Percentiles rank a stretch among this genome's conserved stretches.
These are phyloP conservation scores for Hordeum marinum DNA, from an alignment of 176 grass and related monocot genomes.

Conservation along the genomic window DNA sequence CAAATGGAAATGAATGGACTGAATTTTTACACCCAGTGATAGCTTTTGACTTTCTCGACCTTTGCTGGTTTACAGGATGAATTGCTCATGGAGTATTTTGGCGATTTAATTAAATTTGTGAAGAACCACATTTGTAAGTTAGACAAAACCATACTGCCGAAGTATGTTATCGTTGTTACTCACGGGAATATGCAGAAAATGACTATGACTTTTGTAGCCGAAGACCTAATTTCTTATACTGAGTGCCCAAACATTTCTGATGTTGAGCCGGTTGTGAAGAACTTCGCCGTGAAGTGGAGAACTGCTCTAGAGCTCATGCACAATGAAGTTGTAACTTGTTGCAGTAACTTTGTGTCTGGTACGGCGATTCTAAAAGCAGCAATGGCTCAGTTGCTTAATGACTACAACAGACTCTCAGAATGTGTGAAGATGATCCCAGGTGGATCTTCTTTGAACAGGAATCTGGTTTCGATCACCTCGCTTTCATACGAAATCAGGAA, in stretches of 20 bases:
- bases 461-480: conserved; percentile 80
- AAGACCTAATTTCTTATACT: conserved; percentile 57
- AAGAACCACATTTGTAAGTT: conserved; percentile 62
- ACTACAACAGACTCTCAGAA: conserved; percentile 84
- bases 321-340: conserved; percentile 87
- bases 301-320: conserved; percentile 73
- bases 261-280: conserved; percentile 66
- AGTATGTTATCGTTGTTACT: neutral
- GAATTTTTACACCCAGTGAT: neutral
- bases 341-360: conserved; percentile 79
- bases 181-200: conserved; percentile 12
- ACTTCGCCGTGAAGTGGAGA: conserved; percentile 78
- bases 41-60: neutral
- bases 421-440: conserved; percentile 73
- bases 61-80: conserved; percentile 59
- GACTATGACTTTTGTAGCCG: conserved; percentile 50
- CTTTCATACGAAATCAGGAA: conserved; percentile 94
- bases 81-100: conserved; percentile 83
- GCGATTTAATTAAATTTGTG: conserved; percentile 68
- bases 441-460: conserved; percentile 56
- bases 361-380: conserved; percentile 84
- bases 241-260: conserved; percentile 41
- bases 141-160: conserved; percentile 16
- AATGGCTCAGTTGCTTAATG: conserved; percentile 76
- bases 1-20: neutral